Percentiles rank a stretch among this genome's conserved stretches.
These are phyloP conservation scores for Nigrograna mackinnonii DNA, from an alignment of 2,329 filamentous ascomycete genomes.

Conservation along the genomic window DNA sequence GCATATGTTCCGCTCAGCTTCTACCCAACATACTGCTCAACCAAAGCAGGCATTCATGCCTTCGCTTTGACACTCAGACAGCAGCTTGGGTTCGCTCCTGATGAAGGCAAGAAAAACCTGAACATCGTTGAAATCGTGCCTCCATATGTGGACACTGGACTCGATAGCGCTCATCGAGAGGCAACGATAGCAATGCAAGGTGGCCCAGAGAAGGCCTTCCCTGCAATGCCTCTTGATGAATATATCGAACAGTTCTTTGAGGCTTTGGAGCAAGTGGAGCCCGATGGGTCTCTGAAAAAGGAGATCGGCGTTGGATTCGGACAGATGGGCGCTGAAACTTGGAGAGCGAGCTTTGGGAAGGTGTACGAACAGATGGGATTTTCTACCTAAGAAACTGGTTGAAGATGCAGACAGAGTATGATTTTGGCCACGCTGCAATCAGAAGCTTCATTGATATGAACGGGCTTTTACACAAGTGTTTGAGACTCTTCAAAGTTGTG, in stretches of 20 bases:
- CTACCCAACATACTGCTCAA: conserved; percentile 7
- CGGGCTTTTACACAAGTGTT: too few relatives aligned
- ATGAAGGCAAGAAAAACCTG: conserved; percentile 21
- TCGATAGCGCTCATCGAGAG: conserved; percentile 31
- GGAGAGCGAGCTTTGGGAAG: conserved; percentile 12
- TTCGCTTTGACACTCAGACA: conserved; percentile 6
- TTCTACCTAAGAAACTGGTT: too few relatives aligned
- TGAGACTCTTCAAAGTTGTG: too few relatives aligned
- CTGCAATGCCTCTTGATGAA: conserved; percentile 35
- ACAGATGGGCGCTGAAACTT: conserved; percentile 5
- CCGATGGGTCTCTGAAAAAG: conserved; percentile 10
- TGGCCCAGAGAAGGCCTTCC: conserved; percentile 17
- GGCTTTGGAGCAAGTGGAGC: conserved; percentile 3
- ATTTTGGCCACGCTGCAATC: too few relatives aligned
- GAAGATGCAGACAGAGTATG: too few relatives aligned
- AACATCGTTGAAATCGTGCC: conserved; percentile 41
- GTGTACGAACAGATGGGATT: too few relatives aligned
- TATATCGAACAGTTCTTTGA: conserved; percentile 22
- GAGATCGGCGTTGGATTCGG: conserved; percentile 12
- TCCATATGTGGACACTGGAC: conserved; percentile 40
- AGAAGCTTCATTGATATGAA: too few relatives aligned
- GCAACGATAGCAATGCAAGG: conserved; percentile 11
- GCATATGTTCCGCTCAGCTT: conserved; percentile 5
- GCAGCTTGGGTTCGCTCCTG: conserved; percentile 5
- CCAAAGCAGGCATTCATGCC: conserved; percentile 9